Percentiles rank a stretch among this genome's conserved stretches.
phyloP scores from a whole-genome alignment of 176 grass and related monocot species.

The Olyra latifolia region DNA sequence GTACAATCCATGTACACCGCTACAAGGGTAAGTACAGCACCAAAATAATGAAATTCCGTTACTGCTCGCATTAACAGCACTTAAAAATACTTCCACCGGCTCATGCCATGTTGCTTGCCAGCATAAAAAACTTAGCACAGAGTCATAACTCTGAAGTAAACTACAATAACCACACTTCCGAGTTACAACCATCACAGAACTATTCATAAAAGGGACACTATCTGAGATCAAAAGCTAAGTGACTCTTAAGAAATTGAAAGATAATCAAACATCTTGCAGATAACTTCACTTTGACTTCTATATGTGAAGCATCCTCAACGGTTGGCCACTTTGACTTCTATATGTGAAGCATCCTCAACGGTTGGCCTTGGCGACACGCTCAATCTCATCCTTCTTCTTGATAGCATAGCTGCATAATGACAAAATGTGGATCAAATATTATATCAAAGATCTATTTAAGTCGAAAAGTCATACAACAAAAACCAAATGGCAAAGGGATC shows the following conservation, averaged over 20 bases:
- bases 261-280: neutral
- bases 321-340: neutral
- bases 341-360: slow-evolving; percentile 11
- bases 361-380: slow-evolving; percentile 50
- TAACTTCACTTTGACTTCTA: neutral
- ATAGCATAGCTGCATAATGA: slow-evolving; percentile 31
- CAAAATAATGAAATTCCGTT: too few species aligned
- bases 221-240: neutral
- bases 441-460: neutral
- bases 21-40: too few species aligned
- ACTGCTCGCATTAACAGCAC: too few species aligned
- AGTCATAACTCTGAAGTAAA: neutral
- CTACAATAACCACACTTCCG: neutral
- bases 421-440: neutral
- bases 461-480: neutral
- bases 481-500: neutral
- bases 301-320: slow-evolving; percentile 11
- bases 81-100: too few species aligned
- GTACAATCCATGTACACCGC: too few species aligned
- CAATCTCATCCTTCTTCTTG: slow-evolving; percentile 60
- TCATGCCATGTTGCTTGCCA: too few species aligned
- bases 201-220: neutral
- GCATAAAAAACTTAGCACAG: too few species aligned
- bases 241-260: neutral
- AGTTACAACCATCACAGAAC: neutral